Evolutionary conservation across 257 asterid genomes (phyloP).

Genomic region (Avicennia marina): DNA sequence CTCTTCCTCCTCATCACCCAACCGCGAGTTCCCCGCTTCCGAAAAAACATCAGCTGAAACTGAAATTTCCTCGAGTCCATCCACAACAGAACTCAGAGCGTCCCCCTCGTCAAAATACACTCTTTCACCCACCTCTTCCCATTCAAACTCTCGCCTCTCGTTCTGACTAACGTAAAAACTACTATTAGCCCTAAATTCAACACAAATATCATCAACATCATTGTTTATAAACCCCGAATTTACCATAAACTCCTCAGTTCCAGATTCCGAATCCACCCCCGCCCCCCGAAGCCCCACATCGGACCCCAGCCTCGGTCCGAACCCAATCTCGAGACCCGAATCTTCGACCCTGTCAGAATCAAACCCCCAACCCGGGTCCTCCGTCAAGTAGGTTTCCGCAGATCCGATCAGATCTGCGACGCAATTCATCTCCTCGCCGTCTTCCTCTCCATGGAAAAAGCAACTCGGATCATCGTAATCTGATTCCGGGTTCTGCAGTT

Average conservation of each 20-base stretch:
- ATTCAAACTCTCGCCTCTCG: constrained; percentile 38
- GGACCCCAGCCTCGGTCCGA: constrained; percentile 24
- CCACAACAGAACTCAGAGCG: constrained; percentile 47
- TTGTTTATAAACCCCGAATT: constrained; percentile 34
- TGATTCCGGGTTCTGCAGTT: neutral
- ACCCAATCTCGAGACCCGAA: constrained; percentile 36
- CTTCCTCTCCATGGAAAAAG: no score
- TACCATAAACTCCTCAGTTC: constrained; percentile 63
- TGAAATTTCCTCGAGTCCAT: constrained; percentile 63
- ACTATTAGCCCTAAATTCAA: neutral
- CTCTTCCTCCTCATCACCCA: constrained; percentile 31
- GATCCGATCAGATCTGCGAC: constrained; percentile 69
- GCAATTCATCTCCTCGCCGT: constrained; percentile 32
- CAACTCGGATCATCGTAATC: neutral
- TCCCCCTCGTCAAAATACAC: constrained; percentile 50
- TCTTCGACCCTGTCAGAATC: constrained; percentile 29
- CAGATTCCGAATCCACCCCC: constrained; percentile 65
- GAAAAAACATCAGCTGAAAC: constrained; percentile 44
- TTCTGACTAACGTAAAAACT: neutral
- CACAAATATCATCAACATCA: constrained; percentile 23
- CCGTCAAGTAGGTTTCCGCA: constrained; percentile 26
- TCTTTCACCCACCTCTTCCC: constrained; percentile 83
- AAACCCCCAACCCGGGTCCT: constrained; percentile 29
- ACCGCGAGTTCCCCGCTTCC: constrained; percentile 21
- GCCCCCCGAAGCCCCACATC: constrained; percentile 27